Evolutionary conservation across 164 flowering plant species (phyloP).

Genomic region (Chimonanthus salicifolius): DNA sequence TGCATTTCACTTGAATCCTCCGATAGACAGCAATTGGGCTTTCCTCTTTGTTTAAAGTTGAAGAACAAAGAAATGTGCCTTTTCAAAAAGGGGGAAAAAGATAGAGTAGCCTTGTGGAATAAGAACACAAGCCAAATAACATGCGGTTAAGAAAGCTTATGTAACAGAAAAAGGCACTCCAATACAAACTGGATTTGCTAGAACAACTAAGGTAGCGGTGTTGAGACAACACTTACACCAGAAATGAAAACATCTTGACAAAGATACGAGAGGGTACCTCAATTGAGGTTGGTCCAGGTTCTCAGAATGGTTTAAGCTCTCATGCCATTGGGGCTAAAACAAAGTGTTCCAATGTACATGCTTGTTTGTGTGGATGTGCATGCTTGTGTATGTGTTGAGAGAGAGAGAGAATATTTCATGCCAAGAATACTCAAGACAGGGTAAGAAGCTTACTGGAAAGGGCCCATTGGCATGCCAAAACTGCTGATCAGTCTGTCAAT

Average conservation of each 20-base stretch:
- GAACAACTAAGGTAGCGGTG: not conserved
- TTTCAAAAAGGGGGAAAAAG: no score
- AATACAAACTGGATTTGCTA: not conserved
- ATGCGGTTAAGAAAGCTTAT: not conserved
- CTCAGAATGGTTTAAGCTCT: not conserved
- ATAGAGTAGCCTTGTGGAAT: no score
- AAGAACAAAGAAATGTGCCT: no score
- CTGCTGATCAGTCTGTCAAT: slow-evolving; percentile 68
- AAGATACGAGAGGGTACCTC: not conserved
- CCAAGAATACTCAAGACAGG: not conserved
- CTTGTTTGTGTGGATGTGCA: not conserved
- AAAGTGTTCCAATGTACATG: not conserved
- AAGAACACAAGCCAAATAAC: no score
- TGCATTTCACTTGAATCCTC: no score
- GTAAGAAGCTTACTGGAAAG: slow-evolving; percentile 68
- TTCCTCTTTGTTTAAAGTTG: no score
- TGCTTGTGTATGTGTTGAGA: not conserved
- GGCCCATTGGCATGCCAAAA: slow-evolving; percentile 95
- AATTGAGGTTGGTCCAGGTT: not conserved
- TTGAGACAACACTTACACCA: not conserved
- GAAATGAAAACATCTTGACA: not conserved
- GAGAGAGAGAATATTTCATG: not conserved
- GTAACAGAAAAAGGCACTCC: not conserved
- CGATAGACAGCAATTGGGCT: no score
- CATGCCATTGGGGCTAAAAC: not conserved